Base-by-base conservation (phyloP, 2,329 filamentous ascomycete species). In the Periglandula ipomoeae region DNA sequence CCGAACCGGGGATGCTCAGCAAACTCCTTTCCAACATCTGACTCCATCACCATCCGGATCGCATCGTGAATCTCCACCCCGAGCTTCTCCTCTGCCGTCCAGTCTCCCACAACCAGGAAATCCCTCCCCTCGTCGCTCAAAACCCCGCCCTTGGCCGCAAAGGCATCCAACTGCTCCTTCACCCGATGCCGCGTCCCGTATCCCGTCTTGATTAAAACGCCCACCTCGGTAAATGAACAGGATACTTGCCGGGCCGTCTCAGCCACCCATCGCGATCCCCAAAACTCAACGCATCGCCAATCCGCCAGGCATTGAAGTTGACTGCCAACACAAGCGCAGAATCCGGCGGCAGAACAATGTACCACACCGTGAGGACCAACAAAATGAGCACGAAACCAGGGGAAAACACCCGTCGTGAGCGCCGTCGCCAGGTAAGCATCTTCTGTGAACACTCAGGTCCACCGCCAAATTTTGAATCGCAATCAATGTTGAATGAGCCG, bases 201-300 rank as follows among this genome's bases (percentile, higher is more conserved):
- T 26, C 76, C 76, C 4, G 75, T 78, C 62, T 79, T 79, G 54
- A 79, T 61, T 44, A 79, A 67, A 53, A 75, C 66, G 27, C 70
- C 73, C 7, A 78, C 67, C 48, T 79, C 75, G 62, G 60, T 32
- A 72, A 60, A 48, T 75, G 66, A 48, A 78, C 60, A 3, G 70
- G 66, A 48, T 70, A 68, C n/a, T 52, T 53, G n/a, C 65, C 65
- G 45, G 62, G 54, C 54, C 60, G 53, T 54, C 62, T 64, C 17
- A 76, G 60, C 67, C 71, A 73, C 26, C 66, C 65, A 49, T 74
- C 71, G 56, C 59, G 59, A 26, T 61, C 55, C 13, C 59, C 53
- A 22, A 55, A 55, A 24, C 59, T 60, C 15, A 70, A 49, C 22
- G 57, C 50, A 46, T 64, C 62, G 38, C 59, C 53, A 30, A 66